Evolutionary conservation across 2,329 filamentous ascomycete genomes (phyloP), one percentile per base, ranked within the genome.

Genomic region (Colletotrichum melonis): DNA sequence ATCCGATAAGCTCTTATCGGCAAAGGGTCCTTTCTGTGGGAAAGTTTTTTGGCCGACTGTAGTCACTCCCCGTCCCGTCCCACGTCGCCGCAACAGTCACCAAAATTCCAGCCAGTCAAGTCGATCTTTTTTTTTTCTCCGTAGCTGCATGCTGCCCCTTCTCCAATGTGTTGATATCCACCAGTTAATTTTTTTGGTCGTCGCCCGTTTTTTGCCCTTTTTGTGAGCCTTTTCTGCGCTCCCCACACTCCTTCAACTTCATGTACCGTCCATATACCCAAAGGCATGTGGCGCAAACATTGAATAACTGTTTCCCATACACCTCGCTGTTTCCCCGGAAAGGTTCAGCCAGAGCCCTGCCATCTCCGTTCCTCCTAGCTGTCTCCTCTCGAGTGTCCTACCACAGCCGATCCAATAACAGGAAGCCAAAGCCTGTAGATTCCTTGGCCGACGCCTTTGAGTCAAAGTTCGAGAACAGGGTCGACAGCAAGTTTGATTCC

Each of bases 101-200:
- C 38, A 35, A 42, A 42, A 62, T 70, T 42, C 16, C 49, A 71
- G 46, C 69, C 69, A 56, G 46, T 54, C 24, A 56, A 54, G 52
- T 28, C 38, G 12, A 1, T 28, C 54, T 1, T 38, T 14, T 30
- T 64, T 49, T 19, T 42, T 42, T 19, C 16, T 42, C 16, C 38
- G 28, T 35, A 55, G 42, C 42, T 22, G 42, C 42, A 49, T 19
- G 42, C 30, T n/a, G 28, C 19, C 22, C 22, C 56, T 64, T 69
- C 62, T 63, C 60, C 55, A 26, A 73, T 65, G 70, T 73, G 42
- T 70, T 73, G 67, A 73, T 73, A 73, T 73, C 70, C 70, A 73
- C 70, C 65, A 32, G n/a, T 35, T 26, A 32, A 22, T 38, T 59
- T 52, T 65, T 69, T 24, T 38, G 59, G 63, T 35, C 8, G 6